These are phyloP conservation scores for Tolypocladium album DNA, from an alignment of 2,329 filamentous ascomycete genomes.

Conservation along the genomic window DNA sequence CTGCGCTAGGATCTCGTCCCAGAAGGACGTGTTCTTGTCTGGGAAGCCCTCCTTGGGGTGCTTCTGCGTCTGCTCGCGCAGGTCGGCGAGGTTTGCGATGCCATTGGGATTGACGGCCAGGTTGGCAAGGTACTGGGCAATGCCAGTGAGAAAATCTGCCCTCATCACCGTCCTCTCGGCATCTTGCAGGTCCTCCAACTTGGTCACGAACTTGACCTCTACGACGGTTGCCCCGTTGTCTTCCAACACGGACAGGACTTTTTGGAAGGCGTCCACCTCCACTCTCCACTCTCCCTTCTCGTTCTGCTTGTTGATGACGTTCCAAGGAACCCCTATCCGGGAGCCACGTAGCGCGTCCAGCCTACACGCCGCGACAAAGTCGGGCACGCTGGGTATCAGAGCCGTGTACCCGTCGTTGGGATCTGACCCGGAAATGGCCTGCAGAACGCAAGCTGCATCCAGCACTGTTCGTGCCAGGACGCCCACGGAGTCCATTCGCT, in stretches of 20 bases:
- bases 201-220: constrained; percentile 30
- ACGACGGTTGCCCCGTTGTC: constrained; percentile 49
- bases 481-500: constrained; percentile 53
- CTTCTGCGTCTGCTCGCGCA: constrained; percentile 43
- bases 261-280: constrained; percentile 38
- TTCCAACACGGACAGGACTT: constrained; percentile 36
- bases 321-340: constrained; percentile 52
- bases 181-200: not conserved
- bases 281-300: constrained; percentile 6
- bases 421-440: constrained; percentile 53
- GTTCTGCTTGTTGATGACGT: constrained; percentile 33
- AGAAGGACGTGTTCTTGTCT: constrained; percentile 43
- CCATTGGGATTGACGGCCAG: constrained; percentile 44
- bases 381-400: constrained; percentile 30
- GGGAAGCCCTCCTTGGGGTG: constrained; percentile 48
- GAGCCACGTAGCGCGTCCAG: constrained; percentile 41
- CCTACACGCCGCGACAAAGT: constrained; percentile 50
- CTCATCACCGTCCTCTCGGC: constrained; percentile 31
- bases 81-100: constrained; percentile 37
- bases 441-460: constrained; percentile 50
- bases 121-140: constrained; percentile 44
- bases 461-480: constrained; percentile 50
- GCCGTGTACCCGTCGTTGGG: constrained; percentile 48
- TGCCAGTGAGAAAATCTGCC: constrained; percentile 47
- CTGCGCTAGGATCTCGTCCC: constrained; percentile 37